Percentiles rank a stretch among this genome's conserved stretches.
phyloP scores from a whole-genome alignment of 163 green algal genomes.

The Chlorella variabilis region DNA sequence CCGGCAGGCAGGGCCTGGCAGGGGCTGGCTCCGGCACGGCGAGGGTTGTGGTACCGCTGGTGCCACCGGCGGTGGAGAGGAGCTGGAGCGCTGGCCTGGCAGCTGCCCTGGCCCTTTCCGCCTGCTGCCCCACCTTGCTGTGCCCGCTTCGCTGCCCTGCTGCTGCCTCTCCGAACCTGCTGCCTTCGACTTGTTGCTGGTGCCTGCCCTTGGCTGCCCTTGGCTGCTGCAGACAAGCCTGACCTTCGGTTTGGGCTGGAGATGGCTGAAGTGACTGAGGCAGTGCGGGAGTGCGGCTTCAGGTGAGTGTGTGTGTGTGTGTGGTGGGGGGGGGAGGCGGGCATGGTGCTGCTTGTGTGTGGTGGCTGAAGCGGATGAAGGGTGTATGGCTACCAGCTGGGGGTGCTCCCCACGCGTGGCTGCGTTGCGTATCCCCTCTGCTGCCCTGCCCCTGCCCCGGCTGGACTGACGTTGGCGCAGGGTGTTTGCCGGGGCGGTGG shows the following conservation, averaged over 20 bases:
- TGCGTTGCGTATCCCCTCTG: too few relatives aligned
- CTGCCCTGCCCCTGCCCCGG: too few relatives aligned
- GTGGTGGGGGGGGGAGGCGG: slow-evolving; percentile 4
- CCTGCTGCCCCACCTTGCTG: too few relatives aligned
- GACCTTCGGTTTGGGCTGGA: slow-evolving; percentile 92
- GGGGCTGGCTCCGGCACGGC: background rate
- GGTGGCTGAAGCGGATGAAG: too few relatives aligned
- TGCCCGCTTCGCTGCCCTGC: background rate
- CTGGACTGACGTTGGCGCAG: too few relatives aligned
- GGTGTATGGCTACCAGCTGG: too few relatives aligned
- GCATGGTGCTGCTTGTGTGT: slow-evolving; percentile 12
- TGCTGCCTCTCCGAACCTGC: background rate
- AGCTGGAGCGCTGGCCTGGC: too few relatives aligned
- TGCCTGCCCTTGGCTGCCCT: background rate
- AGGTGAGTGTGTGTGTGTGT: too few relatives aligned
- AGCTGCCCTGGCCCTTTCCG: too few relatives aligned
- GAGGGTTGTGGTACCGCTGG: background rate
- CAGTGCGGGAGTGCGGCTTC: slow-evolving; percentile 78
- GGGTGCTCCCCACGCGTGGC: too few relatives aligned
- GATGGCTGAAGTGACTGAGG: slow-evolving; percentile 67
- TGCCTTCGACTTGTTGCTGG: too few relatives aligned
- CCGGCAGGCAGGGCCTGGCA: background rate
- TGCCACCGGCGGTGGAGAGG: background rate
- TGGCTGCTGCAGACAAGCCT: slow-evolving; percentile 82
- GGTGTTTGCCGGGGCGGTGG: slow-evolving; percentile 81